A percentile compares a stretch with the other conserved stretches of the same genome.
These are phyloP conservation scores for Hebeloma cylindrosporum DNA, from an alignment of 768 basidiomycete genomes.

Conservation along the genomic window DNA sequence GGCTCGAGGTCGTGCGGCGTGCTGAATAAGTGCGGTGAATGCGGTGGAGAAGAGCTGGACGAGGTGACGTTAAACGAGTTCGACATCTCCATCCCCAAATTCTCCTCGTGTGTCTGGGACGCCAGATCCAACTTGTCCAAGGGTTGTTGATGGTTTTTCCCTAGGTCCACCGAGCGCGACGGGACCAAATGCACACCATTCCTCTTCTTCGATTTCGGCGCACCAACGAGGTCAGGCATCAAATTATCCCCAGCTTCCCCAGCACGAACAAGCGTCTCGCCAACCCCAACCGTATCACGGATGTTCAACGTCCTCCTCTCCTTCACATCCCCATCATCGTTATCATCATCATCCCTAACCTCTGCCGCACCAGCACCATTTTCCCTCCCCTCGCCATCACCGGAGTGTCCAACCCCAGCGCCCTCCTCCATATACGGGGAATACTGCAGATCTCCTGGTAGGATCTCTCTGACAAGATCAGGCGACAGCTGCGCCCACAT, in stretches of 20 bases:
- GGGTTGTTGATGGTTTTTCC: background rate
- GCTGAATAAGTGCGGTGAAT: constrained; percentile 54
- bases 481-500: constrained; percentile 55
- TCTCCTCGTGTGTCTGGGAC: too few species aligned
- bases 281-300: constrained; percentile 57
- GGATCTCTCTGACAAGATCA: constrained; percentile 43
- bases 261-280: constrained; percentile 59
- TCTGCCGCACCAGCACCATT: background rate
- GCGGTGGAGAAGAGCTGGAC: constrained; percentile 36
- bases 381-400: constrained; percentile 23
- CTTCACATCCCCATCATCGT: too few species aligned
- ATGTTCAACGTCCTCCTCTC: constrained; percentile 33
- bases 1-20: constrained; percentile 68
- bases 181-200: too few species aligned
- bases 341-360: background rate
- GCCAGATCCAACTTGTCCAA: too few species aligned
- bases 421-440: constrained; percentile 43
- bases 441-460: constrained; percentile 46
- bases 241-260: constrained; percentile 1
- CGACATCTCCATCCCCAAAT: too few species aligned
- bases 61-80: too few species aligned
- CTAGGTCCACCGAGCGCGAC: too few species aligned
- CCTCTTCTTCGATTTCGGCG: too few species aligned
- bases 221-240: background rate
- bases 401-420: constrained; percentile 11